Percentiles rank a stretch among this genome's conserved stretches.
Evolutionary conservation across 1,284 basidiomycete genomes (phyloP).

Genomic region (Erythrobasidium hasegawianum): DNA sequence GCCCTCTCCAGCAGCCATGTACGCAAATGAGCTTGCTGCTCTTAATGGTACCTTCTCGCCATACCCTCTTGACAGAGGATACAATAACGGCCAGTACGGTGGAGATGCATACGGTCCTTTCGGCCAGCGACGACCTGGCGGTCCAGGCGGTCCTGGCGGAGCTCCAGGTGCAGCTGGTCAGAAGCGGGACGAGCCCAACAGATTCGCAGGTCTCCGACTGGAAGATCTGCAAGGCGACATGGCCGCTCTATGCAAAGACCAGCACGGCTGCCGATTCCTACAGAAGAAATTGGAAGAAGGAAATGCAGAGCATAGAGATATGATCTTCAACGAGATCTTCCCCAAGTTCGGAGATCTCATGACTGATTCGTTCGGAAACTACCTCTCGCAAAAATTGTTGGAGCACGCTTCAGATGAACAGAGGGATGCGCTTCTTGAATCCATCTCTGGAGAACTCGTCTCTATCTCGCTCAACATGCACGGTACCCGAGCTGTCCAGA

Average conservation of each 20-base stretch:
- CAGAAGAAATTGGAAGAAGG: constrained; percentile 99
- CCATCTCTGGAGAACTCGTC: constrained; percentile 93
- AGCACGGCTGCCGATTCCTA: constrained; percentile 96
- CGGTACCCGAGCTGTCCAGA: constrained; percentile 97
- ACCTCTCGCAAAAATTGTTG: constrained; percentile 95
- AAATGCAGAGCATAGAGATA: constrained; percentile 87
- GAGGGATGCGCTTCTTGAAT: constrained; percentile 93
- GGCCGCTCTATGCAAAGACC: constrained; percentile 90
- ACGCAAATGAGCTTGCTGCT: constrained; percentile 32
- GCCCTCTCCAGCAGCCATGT: constrained; percentile 32
- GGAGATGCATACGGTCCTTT: constrained; percentile 22
- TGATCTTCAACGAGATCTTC: constrained; percentile 99
- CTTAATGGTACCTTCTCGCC: constrained; percentile 34
- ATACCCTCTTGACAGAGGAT: constrained; percentile 18
- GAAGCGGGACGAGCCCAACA: constrained; percentile 63
- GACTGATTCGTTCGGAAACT: constrained; percentile 99
- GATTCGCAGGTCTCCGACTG: constrained; percentile 87
- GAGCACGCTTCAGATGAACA: constrained; percentile 98
- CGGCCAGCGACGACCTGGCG: constrained; percentile 16
- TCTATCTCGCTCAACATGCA: constrained; percentile 99
- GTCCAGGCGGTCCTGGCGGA: constrained; percentile 22
- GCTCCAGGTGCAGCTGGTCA: background rate
- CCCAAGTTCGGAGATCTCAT: constrained; percentile 97
- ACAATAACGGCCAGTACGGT: constrained; percentile 12
- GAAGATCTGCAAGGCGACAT: constrained; percentile 96